These are phyloP conservation scores for Afroboletus lepidellus DNA, from an alignment of 1,284 basidiomycete genomes.

Conservation along the genomic window DNA sequence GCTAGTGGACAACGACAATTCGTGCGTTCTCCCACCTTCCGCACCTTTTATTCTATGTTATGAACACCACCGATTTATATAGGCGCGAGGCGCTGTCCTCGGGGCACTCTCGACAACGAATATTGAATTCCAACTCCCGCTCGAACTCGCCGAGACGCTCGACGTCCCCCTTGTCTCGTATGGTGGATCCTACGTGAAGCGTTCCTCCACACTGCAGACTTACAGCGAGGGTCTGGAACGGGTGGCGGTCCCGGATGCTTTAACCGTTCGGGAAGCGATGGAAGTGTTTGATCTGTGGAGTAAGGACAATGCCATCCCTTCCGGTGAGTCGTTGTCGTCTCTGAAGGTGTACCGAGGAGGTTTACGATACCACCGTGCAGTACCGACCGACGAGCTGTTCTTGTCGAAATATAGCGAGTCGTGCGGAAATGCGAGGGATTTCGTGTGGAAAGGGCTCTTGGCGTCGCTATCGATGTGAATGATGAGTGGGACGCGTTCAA, in stretches of 20 bases:
- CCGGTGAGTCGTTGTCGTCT: slow-evolving; percentile 14
- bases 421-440: slow-evolving; percentile 69
- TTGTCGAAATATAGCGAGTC: slow-evolving; percentile 71
- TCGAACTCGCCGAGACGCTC: slow-evolving; percentile 62
- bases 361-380: slow-evolving; percentile 29
- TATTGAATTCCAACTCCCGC: slow-evolving; percentile 49
- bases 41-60: slow-evolving; percentile 8
- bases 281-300: slow-evolving; percentile 72
- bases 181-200: slow-evolving; percentile 49
- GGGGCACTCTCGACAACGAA: slow-evolving; percentile 63
- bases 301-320: slow-evolving; percentile 41
- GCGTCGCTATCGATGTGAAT: slow-evolving; percentile 36
- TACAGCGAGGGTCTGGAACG: slow-evolving; percentile 57
- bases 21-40: slow-evolving; percentile 54
- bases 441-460: slow-evolving; percentile 72
- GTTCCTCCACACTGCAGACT: slow-evolving; percentile 41
- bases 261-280: slow-evolving; percentile 63
- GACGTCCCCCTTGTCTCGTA: slow-evolving; percentile 37
- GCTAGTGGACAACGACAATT: slow-evolving; percentile 68
- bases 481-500: not conserved
- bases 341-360: too few relatives aligned
- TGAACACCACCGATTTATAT: not conserved
- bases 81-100: slow-evolving; percentile 64
- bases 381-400: slow-evolving; percentile 62
- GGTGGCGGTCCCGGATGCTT: slow-evolving; percentile 54